Percentiles rank a stretch among this genome's conserved stretches.
These are phyloP conservation scores for Dioscorea alata DNA, from an alignment of 106 monocot genomes.

Conservation along the genomic window DNA sequence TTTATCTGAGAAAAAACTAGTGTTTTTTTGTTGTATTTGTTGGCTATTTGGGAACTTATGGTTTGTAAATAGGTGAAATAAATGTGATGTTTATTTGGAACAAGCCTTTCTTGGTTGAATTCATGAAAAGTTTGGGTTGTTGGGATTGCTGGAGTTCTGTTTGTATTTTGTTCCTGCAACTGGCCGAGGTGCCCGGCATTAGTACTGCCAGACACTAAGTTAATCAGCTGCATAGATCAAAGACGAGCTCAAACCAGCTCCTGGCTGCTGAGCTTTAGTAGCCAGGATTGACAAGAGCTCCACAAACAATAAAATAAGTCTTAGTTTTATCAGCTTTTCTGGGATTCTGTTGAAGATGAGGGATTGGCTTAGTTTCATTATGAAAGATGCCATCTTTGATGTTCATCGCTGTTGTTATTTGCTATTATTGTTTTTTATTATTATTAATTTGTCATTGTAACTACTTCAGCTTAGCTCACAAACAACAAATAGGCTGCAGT, in stretches of 20 bases:
- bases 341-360: too few species aligned
- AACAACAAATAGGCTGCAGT: background rate
- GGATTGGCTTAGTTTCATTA: background rate
- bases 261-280: constrained; percentile 44
- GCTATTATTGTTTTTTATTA: background rate
- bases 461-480: constrained; percentile 6
- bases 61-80: too few species aligned
- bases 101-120: background rate
- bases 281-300: constrained; percentile 47
- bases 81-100: background rate
- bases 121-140: too few species aligned
- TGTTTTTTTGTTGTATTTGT: too few species aligned
- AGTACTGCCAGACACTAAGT: constrained; percentile 68
- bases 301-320: constrained; percentile 10
- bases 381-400: background rate
- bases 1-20: too few species aligned
- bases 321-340: too few species aligned
- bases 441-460: background rate
- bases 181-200: constrained; percentile 84
- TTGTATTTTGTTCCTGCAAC: constrained; percentile 32
- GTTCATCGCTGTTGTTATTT: background rate
- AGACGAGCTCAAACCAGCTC: constrained; percentile 57
- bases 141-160: background rate
- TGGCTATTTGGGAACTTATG: too few species aligned
- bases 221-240: constrained; percentile 67